Evolutionary conservation across 495 filamentous ascomycete species (phyloP).

Genomic region (Annulohypoxylon bovei): DNA sequence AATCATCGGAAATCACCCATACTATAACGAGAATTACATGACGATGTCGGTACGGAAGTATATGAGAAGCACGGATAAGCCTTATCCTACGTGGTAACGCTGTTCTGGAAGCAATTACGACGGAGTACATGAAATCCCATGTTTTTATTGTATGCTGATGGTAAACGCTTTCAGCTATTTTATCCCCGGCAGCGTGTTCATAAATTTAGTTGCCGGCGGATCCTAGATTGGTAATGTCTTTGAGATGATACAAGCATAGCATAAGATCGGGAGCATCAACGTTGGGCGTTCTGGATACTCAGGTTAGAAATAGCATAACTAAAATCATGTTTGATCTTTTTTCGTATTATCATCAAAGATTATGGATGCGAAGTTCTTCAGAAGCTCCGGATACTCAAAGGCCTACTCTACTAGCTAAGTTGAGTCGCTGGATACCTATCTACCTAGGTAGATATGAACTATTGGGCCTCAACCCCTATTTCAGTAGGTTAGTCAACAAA

Average conservation of each 20-base stretch:
- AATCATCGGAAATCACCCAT: background rate
- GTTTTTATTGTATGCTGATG: background rate
- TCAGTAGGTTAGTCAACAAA: background rate
- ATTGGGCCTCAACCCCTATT: background rate
- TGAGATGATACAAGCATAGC: constrained; percentile 16
- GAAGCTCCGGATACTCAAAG: no score
- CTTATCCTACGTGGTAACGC: background rate
- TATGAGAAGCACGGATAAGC: background rate
- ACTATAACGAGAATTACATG: background rate
- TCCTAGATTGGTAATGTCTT: background rate
- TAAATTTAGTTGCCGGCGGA: background rate
- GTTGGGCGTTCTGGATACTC: constrained; percentile 21
- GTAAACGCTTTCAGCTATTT: background rate
- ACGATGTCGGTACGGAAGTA: background rate
- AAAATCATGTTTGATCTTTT: constrained; percentile 2
- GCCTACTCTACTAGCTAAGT: no score
- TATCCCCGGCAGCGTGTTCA: background rate
- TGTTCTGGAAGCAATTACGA: background rate
- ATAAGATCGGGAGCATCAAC: constrained; percentile 12
- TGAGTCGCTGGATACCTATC: background rate
- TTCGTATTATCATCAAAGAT: no score
- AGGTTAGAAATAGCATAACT: constrained; percentile 22
- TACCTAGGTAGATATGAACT: no score
- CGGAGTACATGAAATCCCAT: background rate
- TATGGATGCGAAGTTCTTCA: no score